Conservation (phyloP, 2,329 filamentous ascomycete genomes). For the Penicillium vulpinum region DNA sequence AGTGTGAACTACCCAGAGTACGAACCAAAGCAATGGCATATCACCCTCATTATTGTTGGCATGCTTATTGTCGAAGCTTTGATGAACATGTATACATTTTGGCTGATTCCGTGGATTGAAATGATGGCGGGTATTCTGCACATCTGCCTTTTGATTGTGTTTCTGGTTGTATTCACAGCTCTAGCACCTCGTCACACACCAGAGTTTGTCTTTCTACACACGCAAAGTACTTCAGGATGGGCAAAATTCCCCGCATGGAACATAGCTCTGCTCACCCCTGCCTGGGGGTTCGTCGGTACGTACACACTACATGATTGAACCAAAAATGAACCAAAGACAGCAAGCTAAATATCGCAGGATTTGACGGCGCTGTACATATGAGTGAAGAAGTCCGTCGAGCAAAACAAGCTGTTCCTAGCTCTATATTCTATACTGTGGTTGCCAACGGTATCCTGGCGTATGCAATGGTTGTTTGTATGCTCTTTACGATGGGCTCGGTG, state of each 20-base stretch:
- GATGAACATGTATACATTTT: constrained; percentile 28
- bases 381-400: constrained; percentile 49
- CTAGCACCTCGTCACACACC: constrained; percentile 35
- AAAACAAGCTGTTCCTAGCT: constrained; percentile 48
- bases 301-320: neutral
- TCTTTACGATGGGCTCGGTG: constrained; percentile 48
- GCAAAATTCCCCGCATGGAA: constrained; percentile 36
- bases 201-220: constrained; percentile 35
- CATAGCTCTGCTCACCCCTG: constrained; percentile 39
- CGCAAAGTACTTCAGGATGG: constrained; percentile 34
- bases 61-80: constrained; percentile 28
- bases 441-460: constrained; percentile 48
- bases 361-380: constrained; percentile 53
- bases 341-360: constrained; percentile 33
- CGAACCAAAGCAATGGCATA: constrained; percentile 38
- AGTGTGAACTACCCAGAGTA: constrained; percentile 36
- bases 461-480: constrained; percentile 43
- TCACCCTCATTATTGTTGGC: constrained; percentile 42
- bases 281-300: constrained; percentile 27
- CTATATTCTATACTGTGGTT: constrained; percentile 47
- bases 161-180: constrained; percentile 35
- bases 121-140: constrained; percentile 35
- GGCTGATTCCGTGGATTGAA: constrained; percentile 44
- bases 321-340: no score
- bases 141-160: constrained; percentile 29